These are phyloP conservation scores for Phytophthora fragariae DNA, from an alignment of 352 stramenopile genomes.

Conservation along the genomic window DNA sequence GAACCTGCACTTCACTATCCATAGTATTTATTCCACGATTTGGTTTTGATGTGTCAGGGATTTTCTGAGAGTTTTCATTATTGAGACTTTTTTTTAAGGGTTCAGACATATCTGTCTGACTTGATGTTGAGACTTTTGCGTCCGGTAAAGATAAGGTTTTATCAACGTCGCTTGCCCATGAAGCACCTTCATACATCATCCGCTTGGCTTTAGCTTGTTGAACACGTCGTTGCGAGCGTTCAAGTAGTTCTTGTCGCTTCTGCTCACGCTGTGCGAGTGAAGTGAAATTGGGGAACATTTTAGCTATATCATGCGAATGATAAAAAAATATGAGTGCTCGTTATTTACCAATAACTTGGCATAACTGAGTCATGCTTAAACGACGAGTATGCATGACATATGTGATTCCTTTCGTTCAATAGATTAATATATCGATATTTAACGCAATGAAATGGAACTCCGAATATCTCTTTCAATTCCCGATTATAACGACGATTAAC, in stretches of 20 bases:
- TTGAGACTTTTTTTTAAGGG: constrained; percentile 12
- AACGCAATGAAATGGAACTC: constrained; percentile 6
- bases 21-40: neutral
- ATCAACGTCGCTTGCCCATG: constrained; percentile 9
- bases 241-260: constrained; percentile 18
- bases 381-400: neutral
- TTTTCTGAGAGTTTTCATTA: constrained; percentile 4
- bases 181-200: constrained; percentile 11
- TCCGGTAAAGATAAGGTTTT: neutral
- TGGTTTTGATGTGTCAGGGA: constrained; percentile 1
- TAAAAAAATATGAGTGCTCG: constrained; percentile 9
- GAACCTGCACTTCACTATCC: no score
- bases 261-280: constrained; percentile 9
- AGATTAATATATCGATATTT: constrained; percentile 7
- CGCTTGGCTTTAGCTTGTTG: constrained; percentile 13
- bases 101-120: constrained; percentile 13
- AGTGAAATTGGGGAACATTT: constrained; percentile 3
- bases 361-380: constrained; percentile 1
- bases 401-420: neutral
- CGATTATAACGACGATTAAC: no score
- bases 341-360: neutral
- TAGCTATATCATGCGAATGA: constrained; percentile 5
- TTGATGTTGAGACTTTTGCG: constrained; percentile 19
- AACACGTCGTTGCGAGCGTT: constrained; percentile 4
- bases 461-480: no score